Evolutionary conservation across 192 early-diverging fungal species (phyloP).

Genomic region (Coemansia sp.): DNA sequence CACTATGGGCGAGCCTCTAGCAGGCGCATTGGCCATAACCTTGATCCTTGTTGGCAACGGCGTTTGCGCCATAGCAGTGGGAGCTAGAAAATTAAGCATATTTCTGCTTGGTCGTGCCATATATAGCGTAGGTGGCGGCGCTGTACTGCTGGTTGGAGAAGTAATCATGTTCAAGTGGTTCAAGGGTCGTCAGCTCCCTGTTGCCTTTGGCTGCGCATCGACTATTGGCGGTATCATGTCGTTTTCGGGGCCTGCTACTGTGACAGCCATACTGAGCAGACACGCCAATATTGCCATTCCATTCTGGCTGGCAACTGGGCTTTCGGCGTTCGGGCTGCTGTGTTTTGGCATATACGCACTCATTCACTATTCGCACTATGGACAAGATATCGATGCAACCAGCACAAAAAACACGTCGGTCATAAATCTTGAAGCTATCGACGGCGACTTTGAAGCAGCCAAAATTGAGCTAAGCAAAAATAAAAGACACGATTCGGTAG

Average conservation of each 20-base stretch:
- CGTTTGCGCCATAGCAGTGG: slow-evolving; percentile 44
- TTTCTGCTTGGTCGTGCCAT: slow-evolving; percentile 52
- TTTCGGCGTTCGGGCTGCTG: slow-evolving; percentile 54
- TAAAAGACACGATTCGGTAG: not conserved
- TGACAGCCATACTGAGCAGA: slow-evolving; percentile 38
- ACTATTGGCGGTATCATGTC: slow-evolving; percentile 48
- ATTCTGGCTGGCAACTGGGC: slow-evolving; percentile 57
- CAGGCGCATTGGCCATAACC: slow-evolving; percentile 40
- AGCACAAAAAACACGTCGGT: not conserved
- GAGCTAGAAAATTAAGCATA: slow-evolving; percentile 25
- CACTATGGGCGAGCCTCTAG: slow-evolving; percentile 50
- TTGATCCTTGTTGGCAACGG: slow-evolving; percentile 46
- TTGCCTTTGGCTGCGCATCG: slow-evolving; percentile 48
- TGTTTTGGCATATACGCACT: slow-evolving; percentile 55
- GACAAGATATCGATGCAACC: slow-evolving; percentile 4
- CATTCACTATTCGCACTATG: slow-evolving; percentile 55
- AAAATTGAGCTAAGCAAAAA: not conserved
- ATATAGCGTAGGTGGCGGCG: slow-evolving; percentile 52
- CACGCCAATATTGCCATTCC: slow-evolving; percentile 40
- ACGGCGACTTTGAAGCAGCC: not conserved
- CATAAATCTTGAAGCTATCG: not conserved
- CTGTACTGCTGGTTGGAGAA: slow-evolving; percentile 53
- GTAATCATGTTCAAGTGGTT: slow-evolving; percentile 59
- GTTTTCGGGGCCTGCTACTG: slow-evolving; percentile 46
- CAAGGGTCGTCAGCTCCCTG: slow-evolving; percentile 44